Base-by-base conservation (phyloP, 2,329 filamentous ascomycete species). In the Cladosporium sp. region DNA sequence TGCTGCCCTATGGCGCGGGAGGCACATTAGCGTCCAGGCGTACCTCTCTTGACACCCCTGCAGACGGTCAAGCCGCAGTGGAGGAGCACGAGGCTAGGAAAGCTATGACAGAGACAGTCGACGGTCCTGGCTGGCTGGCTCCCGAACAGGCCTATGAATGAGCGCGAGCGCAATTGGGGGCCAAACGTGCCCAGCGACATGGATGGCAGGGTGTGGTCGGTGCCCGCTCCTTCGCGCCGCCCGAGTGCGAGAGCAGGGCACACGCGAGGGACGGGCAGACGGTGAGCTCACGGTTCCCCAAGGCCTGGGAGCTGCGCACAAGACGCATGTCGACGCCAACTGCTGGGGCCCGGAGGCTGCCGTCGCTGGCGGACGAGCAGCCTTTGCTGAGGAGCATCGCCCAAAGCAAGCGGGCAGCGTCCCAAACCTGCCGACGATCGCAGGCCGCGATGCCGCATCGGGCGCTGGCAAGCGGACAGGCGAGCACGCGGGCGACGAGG, bases 51-150 rank as follows among this genome's bases (percentile, higher is more conserved):
- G 22, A n/a, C 45, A 47, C 52, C 52, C 52, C 52, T 55, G 52
- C 52, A 55, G 52, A 55, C 52, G 52, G 52, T 37, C 52, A 55
- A 55, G 52, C 52, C 52, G 52, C 52, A 53, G 37, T 39, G 50
- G 52, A 55, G 39, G 52, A 55, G 52, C 52, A 47, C 52, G 40
- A 55, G 52, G 52, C 52, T 55, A 55, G 36, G 52, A 15, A 25
- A 35, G 52, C 52, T 45, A 55, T 55, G 52, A 55, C 52, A 28
- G 50, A 53, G 50, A 22, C 37, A 53, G 50, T n/a, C 36, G 25
- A 42, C 45, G 52, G 52, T 34, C 52, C 52, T 45, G 39, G 48
- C 48, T 39, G 8, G 40, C 52, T 45, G 39, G 42, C 45, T 36
- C 39, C 40, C 52, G 52, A 55, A 36, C 40, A 36, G 32, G 22